These are phyloP conservation scores for Brassica incana DNA, from an alignment of 345 rosid species.

Conservation along the genomic window DNA sequence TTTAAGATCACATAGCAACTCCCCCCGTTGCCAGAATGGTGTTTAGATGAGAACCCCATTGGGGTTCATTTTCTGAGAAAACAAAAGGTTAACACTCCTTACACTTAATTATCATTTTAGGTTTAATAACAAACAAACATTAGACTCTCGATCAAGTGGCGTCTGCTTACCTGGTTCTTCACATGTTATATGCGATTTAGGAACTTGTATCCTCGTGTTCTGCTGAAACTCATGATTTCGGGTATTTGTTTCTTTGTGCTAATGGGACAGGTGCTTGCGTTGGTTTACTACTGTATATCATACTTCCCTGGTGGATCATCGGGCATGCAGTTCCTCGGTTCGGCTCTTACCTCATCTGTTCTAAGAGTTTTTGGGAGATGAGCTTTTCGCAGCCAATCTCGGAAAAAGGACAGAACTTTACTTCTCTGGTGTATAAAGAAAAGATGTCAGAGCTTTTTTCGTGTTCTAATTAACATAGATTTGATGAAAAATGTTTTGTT, in stretches of 20 bases:
- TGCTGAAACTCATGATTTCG: not conserved
- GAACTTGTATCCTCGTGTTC: not conserved
- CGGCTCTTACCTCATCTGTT: slow-evolving; percentile 36
- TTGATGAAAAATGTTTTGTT: not conserved
- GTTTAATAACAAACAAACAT: not conserved
- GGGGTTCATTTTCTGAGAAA: no score
- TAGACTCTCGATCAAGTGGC: not conserved
- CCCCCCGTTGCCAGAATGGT: not conserved
- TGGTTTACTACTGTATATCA: slow-evolving; percentile 41
- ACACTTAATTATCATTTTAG: no score
- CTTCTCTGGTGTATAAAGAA: slow-evolving; percentile 28
- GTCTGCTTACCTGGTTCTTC: not conserved
- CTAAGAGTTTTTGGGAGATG: slow-evolving; percentile 38
- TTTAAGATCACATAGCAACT: not conserved
- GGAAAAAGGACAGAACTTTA: slow-evolving; percentile 8
- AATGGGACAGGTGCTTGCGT: slow-evolving; percentile 49
- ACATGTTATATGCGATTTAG: not conserved
- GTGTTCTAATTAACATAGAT: slow-evolving; percentile 15
- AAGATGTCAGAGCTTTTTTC: slow-evolving; percentile 19
- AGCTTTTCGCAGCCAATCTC: not conserved
- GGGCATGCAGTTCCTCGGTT: slow-evolving; percentile 38
- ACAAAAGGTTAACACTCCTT: no score
- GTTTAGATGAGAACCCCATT: not conserved
- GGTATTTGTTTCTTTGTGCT: slow-evolving; percentile 18
- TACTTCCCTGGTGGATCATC: slow-evolving; percentile 49